Evolutionary conservation across 208 protist species (phyloP), one percentile per base, ranked within the genome.

Genomic region (Endotrypanum monterogeii): DNA sequence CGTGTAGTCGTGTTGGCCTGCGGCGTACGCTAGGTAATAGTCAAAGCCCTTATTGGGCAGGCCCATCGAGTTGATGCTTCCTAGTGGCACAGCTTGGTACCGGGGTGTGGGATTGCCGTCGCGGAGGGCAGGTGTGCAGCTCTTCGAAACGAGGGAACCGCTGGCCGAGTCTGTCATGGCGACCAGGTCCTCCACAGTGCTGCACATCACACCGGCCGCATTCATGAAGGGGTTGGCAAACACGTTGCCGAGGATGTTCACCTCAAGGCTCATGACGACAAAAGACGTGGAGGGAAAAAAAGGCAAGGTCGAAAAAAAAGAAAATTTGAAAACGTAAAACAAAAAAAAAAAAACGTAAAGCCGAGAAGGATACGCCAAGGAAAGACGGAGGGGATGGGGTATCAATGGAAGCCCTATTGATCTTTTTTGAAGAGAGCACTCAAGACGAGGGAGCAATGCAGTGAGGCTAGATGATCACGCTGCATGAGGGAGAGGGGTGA

Each of bases 151-250:
- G 16, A 95, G 83, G 0, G 88, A 92, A 35, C 93, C 90, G 58
- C 89, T 92, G 14, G 71, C 41, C 41, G 79, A 87, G n/a, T 71
- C 25, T n/a, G 87, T 86, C 83, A 96, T 85, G 58, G 68, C 60
- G 25, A 74, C 56, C 37, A 96, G 68, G 50, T 95, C 92, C 11
- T 88, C 88, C 46, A 54, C 68, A 14, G 83, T 89, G 76, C 79
- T 92, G 81, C 92, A 96, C 65, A 91, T 66, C 39, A 96, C 92
- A 62, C 89, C 92, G 1, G 92, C 89, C 30, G 92, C 90, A 77
- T 96, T 96, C 92, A 96, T 95, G 74, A 96, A 94, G 46, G 90
- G 92, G 79, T 96, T 96, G 57, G 80, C 83, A 71, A 94, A 91
- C 41, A 63, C 67, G 73, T 85, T 78, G 57, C 70, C 67, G 25